phyloP scores from a whole-genome alignment of 140 eudicot genomes.

The Flaveria floridana region DNA sequence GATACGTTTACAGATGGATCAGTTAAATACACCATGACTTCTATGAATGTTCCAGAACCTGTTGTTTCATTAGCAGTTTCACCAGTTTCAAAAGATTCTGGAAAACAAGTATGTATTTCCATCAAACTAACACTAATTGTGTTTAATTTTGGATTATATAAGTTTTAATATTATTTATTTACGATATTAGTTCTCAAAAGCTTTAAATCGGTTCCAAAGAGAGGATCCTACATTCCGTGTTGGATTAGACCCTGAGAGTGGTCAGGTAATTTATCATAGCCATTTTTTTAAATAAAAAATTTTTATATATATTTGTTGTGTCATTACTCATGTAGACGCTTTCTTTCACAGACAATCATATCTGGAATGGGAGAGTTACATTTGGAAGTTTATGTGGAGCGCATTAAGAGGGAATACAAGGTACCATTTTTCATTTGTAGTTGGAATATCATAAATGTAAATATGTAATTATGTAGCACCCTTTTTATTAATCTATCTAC shows the following conservation, averaged over 20 bases:
- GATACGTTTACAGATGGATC: conserved; percentile 97
- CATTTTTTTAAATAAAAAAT: background rate
- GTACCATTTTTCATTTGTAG: conserved; percentile 33
- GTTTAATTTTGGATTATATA: conserved; percentile 6
- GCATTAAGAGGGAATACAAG: conserved; percentile 87
- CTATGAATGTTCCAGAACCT: conserved; percentile 98
- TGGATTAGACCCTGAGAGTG: conserved; percentile 90
- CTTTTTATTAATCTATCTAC: conserved; percentile 7
- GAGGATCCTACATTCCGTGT: conserved; percentile 99
- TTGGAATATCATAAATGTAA: conserved; percentile 2
- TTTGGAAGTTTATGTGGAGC: conserved; percentile 89
- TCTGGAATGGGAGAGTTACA: conserved; percentile 99
- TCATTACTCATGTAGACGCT: conserved; percentile 17
- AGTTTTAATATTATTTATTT: conserved; percentile 1
- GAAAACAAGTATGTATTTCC: conserved; percentile 67
- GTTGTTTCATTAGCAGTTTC: conserved; percentile 93
- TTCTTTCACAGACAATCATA: conserved; percentile 74
- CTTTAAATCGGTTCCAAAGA: conserved; percentile 90
- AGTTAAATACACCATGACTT: conserved; percentile 94
- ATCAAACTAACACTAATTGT: background rate
- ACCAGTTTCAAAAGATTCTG: conserved; percentile 94
- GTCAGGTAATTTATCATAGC: conserved; percentile 55
- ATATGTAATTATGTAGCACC: conserved; percentile 7
- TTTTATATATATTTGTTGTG: conserved; percentile 9
- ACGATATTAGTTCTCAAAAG: conserved; percentile 79